Base-by-base conservation (phyloP, 116 monocot species). In the Cymodocea nodosa region DNA sequence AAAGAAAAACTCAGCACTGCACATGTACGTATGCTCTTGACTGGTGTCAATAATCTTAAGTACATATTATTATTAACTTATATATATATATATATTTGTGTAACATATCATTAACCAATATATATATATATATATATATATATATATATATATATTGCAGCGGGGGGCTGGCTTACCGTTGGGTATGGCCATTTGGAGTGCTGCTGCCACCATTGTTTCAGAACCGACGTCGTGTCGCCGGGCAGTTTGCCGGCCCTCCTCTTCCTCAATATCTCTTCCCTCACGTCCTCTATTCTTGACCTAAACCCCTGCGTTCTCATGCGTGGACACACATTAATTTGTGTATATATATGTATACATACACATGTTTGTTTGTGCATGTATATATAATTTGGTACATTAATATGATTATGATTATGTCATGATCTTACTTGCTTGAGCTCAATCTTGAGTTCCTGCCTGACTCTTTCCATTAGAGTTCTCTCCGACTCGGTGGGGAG, bases 181-280 rank as follows among this genome's bases (percentile, higher is more conserved):
- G 97, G 97, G 60, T 97, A 97, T n/a, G 97, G 97, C 97, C 97
- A 97, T 70, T 97, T 97, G 16, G 97, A 80, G 63, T 97, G 91
- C 50, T 97, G 85, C 54, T 85, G 97, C 97, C 97, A 97, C 97
- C 97, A 97, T 71, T 87, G 85, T 75, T 97, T 97, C 63, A 97
- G 67, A 19, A 97, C 79, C 20, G 85, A 85, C 63, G 97, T 97
- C 4, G 97, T 97, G 62, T 97, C 97, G 4, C 97, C 97, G 15
- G 97, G 97, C 63, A 97, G 75, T 73, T 97, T 97, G 23, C 97
- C 97, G 12, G 97, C 97, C 71, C 97, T 83, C 69, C 97, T 87
- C 61, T 97, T 97, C 72, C 97, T 75, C 3, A 97, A 52, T 70
- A 97, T 97, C 69, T 97, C 97, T 34, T 97, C 97, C 64, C 97